phyloP scores from a whole-genome alignment of 2,329 filamentous ascomycete species.

The Aureobasidium sp. region DNA sequence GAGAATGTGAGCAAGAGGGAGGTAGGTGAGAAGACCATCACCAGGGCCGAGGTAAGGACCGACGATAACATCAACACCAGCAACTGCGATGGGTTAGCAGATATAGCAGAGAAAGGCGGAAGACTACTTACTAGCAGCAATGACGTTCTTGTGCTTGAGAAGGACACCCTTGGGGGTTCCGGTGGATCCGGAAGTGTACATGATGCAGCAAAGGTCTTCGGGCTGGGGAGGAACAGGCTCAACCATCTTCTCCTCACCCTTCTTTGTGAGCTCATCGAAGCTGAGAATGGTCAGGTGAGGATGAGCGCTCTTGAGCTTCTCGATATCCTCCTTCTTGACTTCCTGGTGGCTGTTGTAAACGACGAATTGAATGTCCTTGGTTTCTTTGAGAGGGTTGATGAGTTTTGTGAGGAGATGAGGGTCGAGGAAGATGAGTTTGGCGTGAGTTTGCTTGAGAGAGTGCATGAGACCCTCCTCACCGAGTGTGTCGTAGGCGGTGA shows the following conservation, averaged over 20 bases:
- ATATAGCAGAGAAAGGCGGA: not conserved
- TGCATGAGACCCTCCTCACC: conserved; percentile 78
- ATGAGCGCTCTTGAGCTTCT: conserved; percentile 48
- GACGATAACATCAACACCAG: conserved; percentile 72
- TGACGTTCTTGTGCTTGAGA: conserved; percentile 70
- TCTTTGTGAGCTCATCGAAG: conserved; percentile 49
- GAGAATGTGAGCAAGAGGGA: conserved; percentile 91
- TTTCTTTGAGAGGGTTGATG: conserved; percentile 48
- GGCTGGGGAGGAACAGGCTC: conserved; percentile 65
- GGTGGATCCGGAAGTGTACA: conserved; percentile 82
- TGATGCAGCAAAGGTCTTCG: conserved; percentile 73
- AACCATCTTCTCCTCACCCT: conserved; percentile 58
- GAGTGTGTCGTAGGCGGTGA: conserved; percentile 91
- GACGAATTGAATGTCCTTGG: conserved; percentile 50
- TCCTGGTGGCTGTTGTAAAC: conserved; percentile 51
- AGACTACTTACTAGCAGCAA: conserved; percentile 61
- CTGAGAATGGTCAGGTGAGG: conserved; percentile 47
- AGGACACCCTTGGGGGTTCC: conserved; percentile 84
- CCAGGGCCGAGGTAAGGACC: conserved; percentile 69
- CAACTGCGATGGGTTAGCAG: conserved; percentile 40
- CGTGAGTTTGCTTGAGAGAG: conserved; percentile 73
- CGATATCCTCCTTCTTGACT: conserved; percentile 46
- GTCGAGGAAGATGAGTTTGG: conserved; percentile 80
- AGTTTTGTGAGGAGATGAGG: conserved; percentile 59
- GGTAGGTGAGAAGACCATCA: conserved; percentile 80